Evolutionary conservation across 257 asterid genomes (phyloP), one percentile per base, ranked within the genome.

Genomic region (Penstemon barbatus): DNA sequence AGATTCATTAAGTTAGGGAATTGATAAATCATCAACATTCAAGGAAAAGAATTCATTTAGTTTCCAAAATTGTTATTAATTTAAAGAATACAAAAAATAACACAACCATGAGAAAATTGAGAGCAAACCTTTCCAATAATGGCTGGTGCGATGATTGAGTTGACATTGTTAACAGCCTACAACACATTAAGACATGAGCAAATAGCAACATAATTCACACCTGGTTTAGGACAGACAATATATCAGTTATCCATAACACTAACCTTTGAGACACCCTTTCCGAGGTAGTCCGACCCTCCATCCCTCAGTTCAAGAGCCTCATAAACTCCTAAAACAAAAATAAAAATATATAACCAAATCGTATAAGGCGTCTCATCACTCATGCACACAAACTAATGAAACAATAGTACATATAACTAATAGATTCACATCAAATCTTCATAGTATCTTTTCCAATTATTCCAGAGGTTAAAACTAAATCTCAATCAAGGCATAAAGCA

Each of bases 251-350:
- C 33, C 33, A 25, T 25, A 25, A 25, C 33, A 25, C 76, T 68
- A 52, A 85, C 98, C 97, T 93, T 93, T 12, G 95, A 83, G 57
- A 93, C 99, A 75, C 99, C 99, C 89, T 93, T 93, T 49, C 99
- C 99, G 2, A 93, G 96, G 80, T 90, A 93, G 40, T 93, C 99
- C 2, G 99, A 87, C 12, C 99, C 99, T 74, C 99, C 99, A 67
- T 93, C 99, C 69, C 99, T 84, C 72, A 93, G 68, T 76, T 93
- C 99, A 15, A 93, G 97, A 67, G 99, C 99, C 83, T 93, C 99
- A 37, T 93, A 93, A 66, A 93, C 65, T 57, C 99, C 99, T 93
- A 63, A 66, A 39, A 43, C 5, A 65, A 25, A 25, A 25, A 25
- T 25, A 25, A 25, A 25, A 25, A 25, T 25, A 25, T 25, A 25